Percentiles rank a stretch among this genome's conserved stretches.
phyloP scores from a whole-genome alignment of 805 yeast species.

The Cyberlindnera xylosilytica region DNA sequence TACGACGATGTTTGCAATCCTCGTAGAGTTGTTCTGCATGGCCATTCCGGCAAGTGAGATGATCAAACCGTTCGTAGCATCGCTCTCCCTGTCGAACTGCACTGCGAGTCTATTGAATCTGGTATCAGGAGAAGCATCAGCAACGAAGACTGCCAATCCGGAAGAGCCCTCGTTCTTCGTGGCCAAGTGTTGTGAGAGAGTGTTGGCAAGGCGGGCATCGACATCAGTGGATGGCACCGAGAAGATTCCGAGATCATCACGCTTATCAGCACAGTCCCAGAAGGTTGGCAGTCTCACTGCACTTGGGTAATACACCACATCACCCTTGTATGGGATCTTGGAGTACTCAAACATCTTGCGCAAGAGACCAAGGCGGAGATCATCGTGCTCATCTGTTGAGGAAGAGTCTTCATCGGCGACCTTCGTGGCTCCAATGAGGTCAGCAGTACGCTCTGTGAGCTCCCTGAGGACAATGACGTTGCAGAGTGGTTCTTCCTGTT shows the following conservation, averaged over 20 bases:
- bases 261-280: conserved; percentile 70
- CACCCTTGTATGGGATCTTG: conserved; percentile 67
- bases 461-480: conserved; percentile 56
- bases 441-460: conserved; percentile 66
- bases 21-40: conserved; percentile 2
- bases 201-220: conserved; percentile 6
- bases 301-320: conserved; percentile 59
- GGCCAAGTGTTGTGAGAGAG: not conserved
- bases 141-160: conserved; percentile 7
- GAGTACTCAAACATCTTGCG: conserved; percentile 34
- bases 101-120: conserved; percentile 8
- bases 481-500: conserved; percentile 31
- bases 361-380: conserved; percentile 28
- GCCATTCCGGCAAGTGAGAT: conserved; percentile 4
- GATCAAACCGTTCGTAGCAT: conserved; percentile 6
- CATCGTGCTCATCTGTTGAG: conserved; percentile 25
- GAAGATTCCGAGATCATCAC: conserved; percentile 22
- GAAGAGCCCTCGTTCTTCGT: conserved; percentile 1
- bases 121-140: conserved; percentile 6
- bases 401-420: conserved; percentile 26
- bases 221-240: conserved; percentile 12
- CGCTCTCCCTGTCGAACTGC: conserved; percentile 3
- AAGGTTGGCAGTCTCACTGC: conserved; percentile 65
- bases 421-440: conserved; percentile 62
- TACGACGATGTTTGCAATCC: conserved; percentile 1